Evolutionary conservation across 2,329 filamentous ascomycete genomes (phyloP).

Genomic region (Phialophora expanda): DNA sequence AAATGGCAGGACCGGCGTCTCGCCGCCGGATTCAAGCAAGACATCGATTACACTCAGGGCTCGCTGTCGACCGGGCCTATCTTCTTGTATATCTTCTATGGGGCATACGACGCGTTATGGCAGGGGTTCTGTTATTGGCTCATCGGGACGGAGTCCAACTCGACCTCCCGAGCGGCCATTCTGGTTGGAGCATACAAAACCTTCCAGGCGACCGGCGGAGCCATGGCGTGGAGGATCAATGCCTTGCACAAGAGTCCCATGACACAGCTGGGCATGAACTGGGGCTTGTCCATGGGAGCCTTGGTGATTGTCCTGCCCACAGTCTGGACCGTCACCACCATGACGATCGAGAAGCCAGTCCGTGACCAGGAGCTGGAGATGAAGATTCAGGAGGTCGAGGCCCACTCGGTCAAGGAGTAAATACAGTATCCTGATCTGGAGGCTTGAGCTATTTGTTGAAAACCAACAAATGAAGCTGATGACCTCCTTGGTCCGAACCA

Average conservation of each 20-base stretch:
- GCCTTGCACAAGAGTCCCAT: conserved; percentile 60
- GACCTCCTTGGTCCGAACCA: neutral
- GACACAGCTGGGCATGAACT: conserved; percentile 74
- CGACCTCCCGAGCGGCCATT: conserved; percentile 49
- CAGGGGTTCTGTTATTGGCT: conserved; percentile 69
- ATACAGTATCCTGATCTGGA: neutral
- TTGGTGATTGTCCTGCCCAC: conserved; percentile 67
- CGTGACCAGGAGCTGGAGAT: conserved; percentile 21
- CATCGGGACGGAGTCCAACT: conserved; percentile 55
- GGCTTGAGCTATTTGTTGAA: neutral
- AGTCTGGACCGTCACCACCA: conserved; percentile 48
- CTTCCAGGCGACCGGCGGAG: conserved; percentile 84
- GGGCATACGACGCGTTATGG: conserved; percentile 70
- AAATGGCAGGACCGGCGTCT: conserved; percentile 57
- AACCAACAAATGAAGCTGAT: neutral
- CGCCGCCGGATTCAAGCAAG: conserved; percentile 50
- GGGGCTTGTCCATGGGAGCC: conserved; percentile 75
- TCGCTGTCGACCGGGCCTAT: conserved; percentile 65
- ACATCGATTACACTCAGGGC: conserved; percentile 56
- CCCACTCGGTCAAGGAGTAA: conserved; percentile 77
- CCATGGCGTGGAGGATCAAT: conserved; percentile 53
- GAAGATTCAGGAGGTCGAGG: conserved; percentile 25
- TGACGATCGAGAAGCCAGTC: conserved; percentile 23
- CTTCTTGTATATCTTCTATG: conserved; percentile 73
- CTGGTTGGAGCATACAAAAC: conserved; percentile 57